A percentile compares a stretch with the other conserved stretches of the same genome.
Evolutionary conservation across 2,329 filamentous ascomycete species (phyloP).

Genomic region (Ceratocystiopsis minuta): DNA sequence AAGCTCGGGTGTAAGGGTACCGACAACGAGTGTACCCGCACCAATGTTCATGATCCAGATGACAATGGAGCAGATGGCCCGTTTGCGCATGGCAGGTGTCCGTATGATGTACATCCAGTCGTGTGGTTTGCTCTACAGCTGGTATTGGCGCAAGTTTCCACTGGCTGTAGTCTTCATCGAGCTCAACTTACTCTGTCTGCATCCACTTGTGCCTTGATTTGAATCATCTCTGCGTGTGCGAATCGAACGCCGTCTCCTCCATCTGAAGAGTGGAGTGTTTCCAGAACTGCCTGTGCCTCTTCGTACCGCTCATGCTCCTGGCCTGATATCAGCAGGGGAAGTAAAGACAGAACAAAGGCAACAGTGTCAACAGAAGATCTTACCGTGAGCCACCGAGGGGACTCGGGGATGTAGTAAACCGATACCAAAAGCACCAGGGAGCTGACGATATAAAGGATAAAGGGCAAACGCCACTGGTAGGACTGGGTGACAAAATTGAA

Average conservation of each 20-base stretch:
- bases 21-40: background rate
- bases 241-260: background rate
- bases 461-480: background rate
- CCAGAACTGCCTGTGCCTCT: background rate
- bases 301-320: background rate
- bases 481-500: background rate
- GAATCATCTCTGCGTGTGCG: background rate
- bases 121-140: background rate
- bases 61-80: background rate
- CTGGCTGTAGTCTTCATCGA: too few relatives aligned
- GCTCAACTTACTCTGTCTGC: background rate
- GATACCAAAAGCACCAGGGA: background rate
- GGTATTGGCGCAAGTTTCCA: too few relatives aligned
- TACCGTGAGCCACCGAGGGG: background rate
- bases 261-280: background rate
- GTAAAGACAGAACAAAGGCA: too few relatives aligned
- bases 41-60: background rate
- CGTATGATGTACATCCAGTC: background rate
- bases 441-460: background rate
- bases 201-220: conserved; percentile 1
- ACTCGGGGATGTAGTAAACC: background rate
- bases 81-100: background rate
- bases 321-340: too few relatives aligned
- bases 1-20: background rate
- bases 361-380: too few relatives aligned